A percentile compares a stretch with the other conserved stretches of the same genome.
Conservation (phyloP, 257 asterid species). For the Nicotiana benthamiana region DNA sequence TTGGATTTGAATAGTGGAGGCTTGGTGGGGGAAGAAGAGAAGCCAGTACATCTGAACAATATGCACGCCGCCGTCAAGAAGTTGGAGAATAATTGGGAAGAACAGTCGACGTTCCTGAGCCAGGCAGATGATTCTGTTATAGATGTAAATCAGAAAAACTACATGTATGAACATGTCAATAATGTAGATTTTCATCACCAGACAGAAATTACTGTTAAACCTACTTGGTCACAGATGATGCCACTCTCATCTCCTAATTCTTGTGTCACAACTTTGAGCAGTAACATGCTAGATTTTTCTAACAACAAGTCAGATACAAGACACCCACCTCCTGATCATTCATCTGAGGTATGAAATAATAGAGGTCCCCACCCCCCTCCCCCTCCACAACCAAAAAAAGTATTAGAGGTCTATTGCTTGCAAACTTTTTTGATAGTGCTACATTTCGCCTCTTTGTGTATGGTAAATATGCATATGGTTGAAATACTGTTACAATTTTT, state of each 20-base stretch:
- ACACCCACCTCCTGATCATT: slow-evolving; percentile 39
- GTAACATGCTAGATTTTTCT: slow-evolving; percentile 50
- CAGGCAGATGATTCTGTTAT: slow-evolving; percentile 12
- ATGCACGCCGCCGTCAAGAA: slow-evolving; percentile 25
- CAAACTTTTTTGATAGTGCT: background rate
- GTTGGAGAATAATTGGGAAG: slow-evolving; percentile 47
- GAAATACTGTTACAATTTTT: background rate
- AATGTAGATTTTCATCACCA: slow-evolving; percentile 20
- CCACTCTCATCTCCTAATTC: slow-evolving; percentile 53
- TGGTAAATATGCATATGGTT: background rate
- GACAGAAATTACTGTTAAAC: slow-evolving; percentile 8
- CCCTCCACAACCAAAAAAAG: background rate
- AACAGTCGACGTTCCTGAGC: slow-evolving; percentile 21
- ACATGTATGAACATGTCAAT: slow-evolving; percentile 14
- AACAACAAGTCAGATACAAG: slow-evolving; percentile 25
- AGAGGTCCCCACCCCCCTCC: too few relatives aligned
- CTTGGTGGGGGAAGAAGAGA: slow-evolving; percentile 50
- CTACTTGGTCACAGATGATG: slow-evolving; percentile 34
- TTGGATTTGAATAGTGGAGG: slow-evolving; percentile 37
- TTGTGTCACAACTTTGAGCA: slow-evolving; percentile 35
- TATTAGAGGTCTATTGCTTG: background rate
- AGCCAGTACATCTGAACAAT: slow-evolving; percentile 14
- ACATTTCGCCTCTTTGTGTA: background rate
- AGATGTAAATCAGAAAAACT: slow-evolving; percentile 27
- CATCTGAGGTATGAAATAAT: slow-evolving; percentile 39